Conservation (phyloP, 2,329 filamentous ascomycete genomes). For the Zasmidium cellare region DNA sequence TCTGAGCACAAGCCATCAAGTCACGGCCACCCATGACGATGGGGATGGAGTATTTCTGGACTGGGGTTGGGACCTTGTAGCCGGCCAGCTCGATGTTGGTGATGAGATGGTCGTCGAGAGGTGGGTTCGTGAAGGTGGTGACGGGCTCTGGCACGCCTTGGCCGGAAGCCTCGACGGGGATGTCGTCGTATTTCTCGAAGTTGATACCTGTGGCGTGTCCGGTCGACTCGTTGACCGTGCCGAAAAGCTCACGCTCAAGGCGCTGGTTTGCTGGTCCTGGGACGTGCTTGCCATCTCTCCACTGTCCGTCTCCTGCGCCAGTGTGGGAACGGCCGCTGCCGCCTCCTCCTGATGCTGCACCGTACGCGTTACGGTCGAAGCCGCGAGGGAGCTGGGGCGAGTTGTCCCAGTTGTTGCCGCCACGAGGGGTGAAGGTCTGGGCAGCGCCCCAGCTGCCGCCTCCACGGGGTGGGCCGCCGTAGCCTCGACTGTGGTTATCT, state of each 20-base stretch:
- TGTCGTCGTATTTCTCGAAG: constrained; percentile 99
- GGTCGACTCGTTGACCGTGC: constrained; percentile 81
- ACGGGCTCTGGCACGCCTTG: constrained; percentile 91
- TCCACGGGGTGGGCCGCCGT: constrained; percentile 35
- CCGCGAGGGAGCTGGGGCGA: constrained; percentile 39
- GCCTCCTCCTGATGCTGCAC: constrained; percentile 49
- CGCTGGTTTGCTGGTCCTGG: constrained; percentile 85
- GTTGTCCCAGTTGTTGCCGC: constrained; percentile 40
- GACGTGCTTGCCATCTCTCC: constrained; percentile 96
- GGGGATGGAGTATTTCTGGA: constrained; percentile 99
- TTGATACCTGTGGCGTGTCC: constrained; percentile 99
- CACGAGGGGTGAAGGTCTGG: constrained; percentile 57
- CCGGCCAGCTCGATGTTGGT: constrained; percentile 90
- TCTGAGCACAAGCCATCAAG: constrained; percentile 99
- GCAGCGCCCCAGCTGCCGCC: constrained; percentile 52
- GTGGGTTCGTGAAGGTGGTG: constrained; percentile 86
- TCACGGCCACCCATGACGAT: constrained; percentile 98
- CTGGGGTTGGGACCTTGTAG: constrained; percentile 94
- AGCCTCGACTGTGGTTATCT: constrained; percentile 39
- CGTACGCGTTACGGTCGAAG: constrained; percentile 66
- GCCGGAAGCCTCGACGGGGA: constrained; percentile 95
- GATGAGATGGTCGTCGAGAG: constrained; percentile 90
- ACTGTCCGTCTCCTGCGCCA: constrained; percentile 92
- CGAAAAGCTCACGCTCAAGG: constrained; percentile 93
- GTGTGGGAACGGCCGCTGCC: constrained; percentile 60